These are phyloP conservation scores for Colletotrichum sp. DNA, from an alignment of 2,329 filamentous ascomycete species.

Conservation along the genomic window DNA sequence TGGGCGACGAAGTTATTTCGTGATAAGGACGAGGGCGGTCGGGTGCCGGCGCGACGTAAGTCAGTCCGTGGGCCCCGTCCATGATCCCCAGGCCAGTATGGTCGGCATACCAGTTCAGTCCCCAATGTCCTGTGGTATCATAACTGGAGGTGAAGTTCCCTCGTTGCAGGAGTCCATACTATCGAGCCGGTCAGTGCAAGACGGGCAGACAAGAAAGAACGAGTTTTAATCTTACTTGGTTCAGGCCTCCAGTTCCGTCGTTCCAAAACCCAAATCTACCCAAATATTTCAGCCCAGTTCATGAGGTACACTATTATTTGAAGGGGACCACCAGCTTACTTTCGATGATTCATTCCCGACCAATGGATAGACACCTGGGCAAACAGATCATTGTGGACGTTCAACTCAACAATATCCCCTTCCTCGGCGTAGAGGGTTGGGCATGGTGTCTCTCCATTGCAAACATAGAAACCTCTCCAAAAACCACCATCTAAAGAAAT, in stretches of 20 bases:
- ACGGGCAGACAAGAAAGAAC: background rate
- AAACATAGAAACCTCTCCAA: constrained; percentile 4
- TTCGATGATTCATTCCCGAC: constrained; percentile 5
- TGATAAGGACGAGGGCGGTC: background rate
- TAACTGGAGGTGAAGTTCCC: background rate
- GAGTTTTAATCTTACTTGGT: background rate
- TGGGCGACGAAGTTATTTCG: background rate
- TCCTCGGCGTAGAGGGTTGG: background rate
- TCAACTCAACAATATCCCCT: constrained; percentile 1
- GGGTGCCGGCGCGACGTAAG: background rate
- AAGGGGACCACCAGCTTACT: background rate
- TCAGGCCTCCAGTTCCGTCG: constrained; percentile 1
- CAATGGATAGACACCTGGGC: background rate
- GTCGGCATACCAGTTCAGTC: constrained; percentile 9
- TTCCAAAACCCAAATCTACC: constrained; percentile 1
- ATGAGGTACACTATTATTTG: accelerated
- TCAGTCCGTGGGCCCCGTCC: background rate
- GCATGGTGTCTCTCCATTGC: constrained; percentile 1
- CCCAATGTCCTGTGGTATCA: constrained; percentile 4
- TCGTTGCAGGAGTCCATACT: constrained; percentile 3
- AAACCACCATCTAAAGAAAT: background rate
- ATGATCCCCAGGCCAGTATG: background rate
- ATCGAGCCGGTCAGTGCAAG: background rate
- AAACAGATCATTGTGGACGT: constrained; percentile 1
- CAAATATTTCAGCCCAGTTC: background rate